Percentiles rank a stretch among this genome's conserved stretches.
phyloP scores from a whole-genome alignment of 192 early-diverging fungal species.

The Helicostylum pulchrum region DNA sequence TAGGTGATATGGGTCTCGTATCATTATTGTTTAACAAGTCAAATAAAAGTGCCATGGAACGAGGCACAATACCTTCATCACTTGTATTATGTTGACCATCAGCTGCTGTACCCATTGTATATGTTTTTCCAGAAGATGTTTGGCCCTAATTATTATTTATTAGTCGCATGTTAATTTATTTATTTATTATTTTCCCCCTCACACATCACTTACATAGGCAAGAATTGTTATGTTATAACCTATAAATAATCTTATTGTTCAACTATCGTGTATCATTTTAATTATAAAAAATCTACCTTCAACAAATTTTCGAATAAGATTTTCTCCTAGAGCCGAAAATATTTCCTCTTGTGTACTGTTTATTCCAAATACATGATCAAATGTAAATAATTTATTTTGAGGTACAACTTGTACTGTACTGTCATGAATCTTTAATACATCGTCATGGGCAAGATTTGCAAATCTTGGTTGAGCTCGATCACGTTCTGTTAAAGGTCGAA shows the following conservation, averaged over 20 bases:
- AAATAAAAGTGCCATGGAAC: conserved; percentile 66
- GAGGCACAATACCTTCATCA: conserved; percentile 62
- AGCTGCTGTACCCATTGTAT: conserved; percentile 87
- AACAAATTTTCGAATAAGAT: conserved; percentile 33
- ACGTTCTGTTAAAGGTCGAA: conserved; percentile 29
- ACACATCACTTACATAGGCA: conserved; percentile 63
- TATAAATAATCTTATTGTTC: conserved; percentile 41
- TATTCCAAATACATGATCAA: conserved; percentile 37
- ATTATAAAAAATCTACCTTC: conserved; percentile 17
- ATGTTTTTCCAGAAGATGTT: conserved; percentile 94
- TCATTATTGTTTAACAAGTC: conserved; percentile 55
- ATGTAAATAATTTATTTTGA: conserved; percentile 31
- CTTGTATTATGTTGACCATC: conserved; percentile 20
- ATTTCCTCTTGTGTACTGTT: conserved; percentile 31
- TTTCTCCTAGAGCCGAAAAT: conserved; percentile 23
- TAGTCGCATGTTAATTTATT: not conserved
- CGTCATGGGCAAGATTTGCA: conserved; percentile 29
- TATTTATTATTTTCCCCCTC: conserved; percentile 12
- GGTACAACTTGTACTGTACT: conserved; percentile 30
- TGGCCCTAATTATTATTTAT: conserved; percentile 47
- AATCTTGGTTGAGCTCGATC: conserved; percentile 37
- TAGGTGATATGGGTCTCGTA: conserved; percentile 91
- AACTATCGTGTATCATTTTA: not conserved
- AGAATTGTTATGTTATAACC: conserved; percentile 95
- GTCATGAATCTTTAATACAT: conserved; percentile 27